phyloP scores from a whole-genome alignment of 169 alveolate genomes.

The Besnoitia besnoiti region DNA sequence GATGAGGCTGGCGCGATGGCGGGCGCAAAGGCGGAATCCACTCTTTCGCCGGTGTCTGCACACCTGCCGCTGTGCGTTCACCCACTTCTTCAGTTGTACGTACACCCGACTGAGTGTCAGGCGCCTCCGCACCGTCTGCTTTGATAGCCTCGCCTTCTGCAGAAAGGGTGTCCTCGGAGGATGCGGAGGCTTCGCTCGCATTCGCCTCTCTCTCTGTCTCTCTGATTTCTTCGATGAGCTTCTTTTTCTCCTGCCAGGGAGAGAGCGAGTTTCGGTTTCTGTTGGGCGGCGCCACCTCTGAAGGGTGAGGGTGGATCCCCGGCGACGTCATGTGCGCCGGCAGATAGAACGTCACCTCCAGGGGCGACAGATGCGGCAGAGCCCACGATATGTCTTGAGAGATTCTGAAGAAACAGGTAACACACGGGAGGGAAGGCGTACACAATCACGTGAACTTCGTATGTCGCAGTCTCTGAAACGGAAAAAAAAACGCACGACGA shows the following conservation, averaged over 20 bases:
- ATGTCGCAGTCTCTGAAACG: no score
- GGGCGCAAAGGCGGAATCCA: neutral
- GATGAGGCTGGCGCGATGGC: constrained; percentile 8
- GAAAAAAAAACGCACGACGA: no score
- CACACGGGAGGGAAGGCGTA: no score
- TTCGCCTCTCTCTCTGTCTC: neutral
- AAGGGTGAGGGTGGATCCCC: neutral
- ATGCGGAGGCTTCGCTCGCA: neutral
- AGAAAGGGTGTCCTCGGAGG: neutral
- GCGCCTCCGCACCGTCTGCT: neutral
- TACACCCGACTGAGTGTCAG: neutral
- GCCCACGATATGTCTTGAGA: neutral
- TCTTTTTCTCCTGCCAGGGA: neutral
- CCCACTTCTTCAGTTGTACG: neutral
- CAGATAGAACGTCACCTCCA: neutral
- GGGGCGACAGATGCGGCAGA: neutral
- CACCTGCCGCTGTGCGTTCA: neutral
- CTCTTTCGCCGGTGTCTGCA: neutral
- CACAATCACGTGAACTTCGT: no score
- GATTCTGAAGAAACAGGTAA: neutral
- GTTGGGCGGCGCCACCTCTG: neutral
- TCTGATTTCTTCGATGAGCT: neutral
- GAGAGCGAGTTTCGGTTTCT: neutral
- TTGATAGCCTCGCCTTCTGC: neutral
- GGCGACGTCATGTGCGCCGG: constrained; percentile 20